These are phyloP conservation scores for Phytophthora parvispora DNA, from an alignment of 352 stramenopile genomes.

Conservation along the genomic window DNA sequence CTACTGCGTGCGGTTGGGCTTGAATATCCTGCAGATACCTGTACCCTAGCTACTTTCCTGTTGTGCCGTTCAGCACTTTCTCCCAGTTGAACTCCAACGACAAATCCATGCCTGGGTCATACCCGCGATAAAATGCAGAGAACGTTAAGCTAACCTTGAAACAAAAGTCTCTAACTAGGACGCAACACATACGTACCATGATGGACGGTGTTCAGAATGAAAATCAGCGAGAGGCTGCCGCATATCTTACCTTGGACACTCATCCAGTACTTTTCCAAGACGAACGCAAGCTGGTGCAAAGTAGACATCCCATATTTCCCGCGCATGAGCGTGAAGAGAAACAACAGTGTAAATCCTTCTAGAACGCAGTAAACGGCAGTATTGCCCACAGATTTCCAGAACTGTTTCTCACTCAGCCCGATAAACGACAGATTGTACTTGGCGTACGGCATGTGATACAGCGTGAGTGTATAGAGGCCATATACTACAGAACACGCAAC, in stretches of 20 bases:
- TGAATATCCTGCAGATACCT: background rate
- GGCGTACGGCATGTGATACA: constrained; percentile 28
- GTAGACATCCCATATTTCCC: constrained; percentile 36
- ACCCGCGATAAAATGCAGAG: background rate
- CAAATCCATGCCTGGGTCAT: background rate
- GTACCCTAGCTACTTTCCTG: background rate
- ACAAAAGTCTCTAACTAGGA: background rate
- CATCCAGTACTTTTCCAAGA: constrained; percentile 46
- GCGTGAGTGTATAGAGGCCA: constrained; percentile 26
- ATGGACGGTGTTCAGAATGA: constrained; percentile 32
- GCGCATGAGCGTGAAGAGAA: constrained; percentile 25
- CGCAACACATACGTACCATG: constrained; percentile 7
- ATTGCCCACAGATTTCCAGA: constrained; percentile 7
- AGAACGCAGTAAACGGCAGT: constrained; percentile 15
- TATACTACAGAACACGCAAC: constrained; percentile 35
- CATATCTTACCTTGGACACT: constrained; percentile 33
- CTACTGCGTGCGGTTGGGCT: background rate
- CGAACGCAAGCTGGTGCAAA: constrained; percentile 40
- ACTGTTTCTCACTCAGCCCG: background rate
- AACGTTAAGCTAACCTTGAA: background rate
- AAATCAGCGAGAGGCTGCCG: constrained; percentile 35
- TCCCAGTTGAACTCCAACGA: constrained; percentile 1
- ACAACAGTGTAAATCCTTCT: constrained; percentile 21
- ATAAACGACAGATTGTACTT: constrained; percentile 33
- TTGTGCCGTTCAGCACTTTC: constrained; percentile 1